Conservation (phyloP, 106 monocot species). For the Cymbidium sinense region DNA sequence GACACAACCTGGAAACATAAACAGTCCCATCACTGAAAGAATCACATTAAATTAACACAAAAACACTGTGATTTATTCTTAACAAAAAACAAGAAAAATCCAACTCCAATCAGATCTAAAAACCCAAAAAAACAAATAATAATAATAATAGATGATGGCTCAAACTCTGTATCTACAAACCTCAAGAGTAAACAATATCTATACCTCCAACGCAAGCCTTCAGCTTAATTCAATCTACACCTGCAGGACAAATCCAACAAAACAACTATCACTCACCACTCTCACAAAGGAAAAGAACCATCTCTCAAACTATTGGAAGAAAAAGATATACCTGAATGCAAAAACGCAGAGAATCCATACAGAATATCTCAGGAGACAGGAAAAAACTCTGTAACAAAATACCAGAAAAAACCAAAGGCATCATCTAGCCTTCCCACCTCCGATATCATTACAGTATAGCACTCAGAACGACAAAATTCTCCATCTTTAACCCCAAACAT, state of each 20-base stretch:
- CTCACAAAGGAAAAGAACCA: neutral
- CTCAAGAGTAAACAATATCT: constrained; percentile 2
- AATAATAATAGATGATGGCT: neutral
- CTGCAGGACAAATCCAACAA: neutral
- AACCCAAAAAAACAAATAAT: neutral
- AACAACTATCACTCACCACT: neutral
- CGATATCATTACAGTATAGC: neutral
- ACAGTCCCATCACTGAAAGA: neutral
- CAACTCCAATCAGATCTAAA: neutral
- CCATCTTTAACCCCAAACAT: neutral
- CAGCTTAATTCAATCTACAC: neutral
- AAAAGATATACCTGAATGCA: neutral
- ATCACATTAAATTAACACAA: constrained; percentile 2
- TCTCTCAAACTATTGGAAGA: neutral
- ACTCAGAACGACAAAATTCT: neutral
- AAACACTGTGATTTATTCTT: neutral
- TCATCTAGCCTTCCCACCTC: neutral
- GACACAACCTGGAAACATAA: neutral
- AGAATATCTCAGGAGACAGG: neutral
- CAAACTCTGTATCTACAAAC: constrained; percentile 10
- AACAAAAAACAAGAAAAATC: constrained; percentile 1
- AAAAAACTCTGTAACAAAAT: neutral
- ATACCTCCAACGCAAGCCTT: neutral
- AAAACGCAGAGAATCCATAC: neutral
- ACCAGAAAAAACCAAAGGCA: neutral